A percentile compares a stretch with the other conserved stretches of the same genome.
Conservation (phyloP, 768 basidiomycete species). For the Tremella fuciformis region DNA sequence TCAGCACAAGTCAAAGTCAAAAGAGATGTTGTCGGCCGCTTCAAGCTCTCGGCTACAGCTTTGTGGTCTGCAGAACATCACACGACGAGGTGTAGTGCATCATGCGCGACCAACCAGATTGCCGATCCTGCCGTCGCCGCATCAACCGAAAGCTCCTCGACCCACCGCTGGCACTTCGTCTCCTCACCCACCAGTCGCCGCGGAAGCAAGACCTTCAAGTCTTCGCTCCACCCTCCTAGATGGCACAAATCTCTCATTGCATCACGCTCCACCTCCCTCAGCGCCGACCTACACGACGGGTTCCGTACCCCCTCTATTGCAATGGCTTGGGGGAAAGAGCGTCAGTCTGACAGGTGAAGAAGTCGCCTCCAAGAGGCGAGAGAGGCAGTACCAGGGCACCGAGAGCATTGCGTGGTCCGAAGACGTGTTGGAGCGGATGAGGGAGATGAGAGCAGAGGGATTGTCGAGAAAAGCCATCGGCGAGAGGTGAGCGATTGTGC, state of each 20-base stretch:
- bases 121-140: constrained; percentile 36
- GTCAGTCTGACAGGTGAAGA: constrained; percentile 38
- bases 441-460: constrained; percentile 33
- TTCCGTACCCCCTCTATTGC: constrained; percentile 33
- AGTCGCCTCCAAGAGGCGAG: constrained; percentile 25
- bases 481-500: constrained; percentile 32
- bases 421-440: constrained; percentile 33
- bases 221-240: background rate
- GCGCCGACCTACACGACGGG: constrained; percentile 45
- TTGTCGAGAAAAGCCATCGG: constrained; percentile 34
- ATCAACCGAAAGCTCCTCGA: constrained; percentile 30
- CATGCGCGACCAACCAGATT: constrained; percentile 43
- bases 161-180: constrained; percentile 45
- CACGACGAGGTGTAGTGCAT: constrained; percentile 39
- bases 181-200: constrained; percentile 14
- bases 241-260: constrained; percentile 23
- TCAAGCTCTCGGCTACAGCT: constrained; percentile 12
- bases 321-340: constrained; percentile 37
- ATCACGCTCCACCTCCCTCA: constrained; percentile 48
- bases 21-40: too few species aligned
- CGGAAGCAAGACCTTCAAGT: background rate
- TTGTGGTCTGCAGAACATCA: background rate
- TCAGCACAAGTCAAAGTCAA: too few species aligned
- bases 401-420: constrained; percentile 22
- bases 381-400: constrained; percentile 13